Conservation (phyloP, 176 grass and related monocot species). For the Triticum timopheevii region DNA sequence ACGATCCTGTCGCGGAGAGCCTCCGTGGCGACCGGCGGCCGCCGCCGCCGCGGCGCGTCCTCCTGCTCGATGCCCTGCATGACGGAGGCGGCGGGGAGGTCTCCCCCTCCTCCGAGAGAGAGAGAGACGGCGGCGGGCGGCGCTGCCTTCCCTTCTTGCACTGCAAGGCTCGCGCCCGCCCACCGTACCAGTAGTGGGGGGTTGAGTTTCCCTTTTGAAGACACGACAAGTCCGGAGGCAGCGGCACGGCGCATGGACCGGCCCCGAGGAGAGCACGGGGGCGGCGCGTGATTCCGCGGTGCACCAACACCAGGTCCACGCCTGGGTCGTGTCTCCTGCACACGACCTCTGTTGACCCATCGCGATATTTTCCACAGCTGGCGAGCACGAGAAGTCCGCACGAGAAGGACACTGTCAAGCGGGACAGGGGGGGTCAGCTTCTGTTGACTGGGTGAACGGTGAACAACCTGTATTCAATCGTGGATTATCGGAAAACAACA, state of each 20-base stretch:
- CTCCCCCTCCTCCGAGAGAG: background rate
- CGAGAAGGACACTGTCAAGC: too few relatives aligned
- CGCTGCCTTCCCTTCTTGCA: constrained; percentile 12
- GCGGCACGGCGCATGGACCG: constrained; percentile 1
- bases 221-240: background rate
- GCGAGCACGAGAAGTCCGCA: too few relatives aligned
- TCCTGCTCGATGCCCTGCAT: constrained; percentile 21
- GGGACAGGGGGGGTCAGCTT: too few relatives aligned
- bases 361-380: too few relatives aligned
- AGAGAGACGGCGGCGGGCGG: background rate
- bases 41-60: background rate
- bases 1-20: constrained; percentile 82
- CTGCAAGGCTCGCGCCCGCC: constrained; percentile 31
- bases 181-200: constrained; percentile 7
- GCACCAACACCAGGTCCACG: constrained; percentile 21
- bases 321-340: background rate
- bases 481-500: too few relatives aligned
- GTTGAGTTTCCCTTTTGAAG: constrained; percentile 20
- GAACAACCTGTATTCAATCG: too few relatives aligned
- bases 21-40: constrained; percentile 58
- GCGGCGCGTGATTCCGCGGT: background rate
- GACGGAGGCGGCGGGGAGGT: background rate
- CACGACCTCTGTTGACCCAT: background rate
- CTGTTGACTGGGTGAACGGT: too few relatives aligned
- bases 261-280: background rate